Percentiles rank a stretch among this genome's conserved stretches.
Evolutionary conservation across 106 monocot genomes (phyloP).

Genomic region (Vanilla planifolia): DNA sequence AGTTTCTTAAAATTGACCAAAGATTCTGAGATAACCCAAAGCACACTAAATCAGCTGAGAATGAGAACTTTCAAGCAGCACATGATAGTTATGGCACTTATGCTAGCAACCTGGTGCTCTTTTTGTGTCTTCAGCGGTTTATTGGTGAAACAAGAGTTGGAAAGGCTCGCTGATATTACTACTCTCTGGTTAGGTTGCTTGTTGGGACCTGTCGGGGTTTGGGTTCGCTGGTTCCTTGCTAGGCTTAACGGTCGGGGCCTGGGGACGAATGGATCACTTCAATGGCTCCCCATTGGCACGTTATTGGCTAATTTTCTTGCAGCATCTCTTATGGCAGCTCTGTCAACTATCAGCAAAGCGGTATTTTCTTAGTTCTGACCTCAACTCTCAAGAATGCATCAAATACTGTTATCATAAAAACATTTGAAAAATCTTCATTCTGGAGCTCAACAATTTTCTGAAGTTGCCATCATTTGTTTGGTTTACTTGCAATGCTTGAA

Average conservation of each 20-base stretch:
- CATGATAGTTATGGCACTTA: slow-evolving; percentile 14
- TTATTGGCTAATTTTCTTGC: slow-evolving; percentile 74
- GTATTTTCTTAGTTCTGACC: slow-evolving; percentile 15
- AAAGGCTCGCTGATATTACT: slow-evolving; percentile 19
- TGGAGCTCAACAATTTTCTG: too few species aligned
- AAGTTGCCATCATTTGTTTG: too few species aligned
- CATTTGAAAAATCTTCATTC: too few species aligned
- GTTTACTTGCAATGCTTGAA: too few species aligned
- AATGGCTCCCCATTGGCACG: slow-evolving; percentile 87
- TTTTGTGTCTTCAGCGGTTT: slow-evolving; percentile 52
- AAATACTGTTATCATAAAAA: not conserved
- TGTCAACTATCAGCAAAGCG: slow-evolving; percentile 55
- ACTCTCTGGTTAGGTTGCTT: slow-evolving; percentile 77
- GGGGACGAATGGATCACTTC: slow-evolving; percentile 42
- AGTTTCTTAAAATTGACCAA: slow-evolving; percentile 10
- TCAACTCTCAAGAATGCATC: not conserved
- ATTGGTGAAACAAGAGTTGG: slow-evolving; percentile 22
- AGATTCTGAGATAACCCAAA: slow-evolving; percentile 2
- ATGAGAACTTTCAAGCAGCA: slow-evolving; percentile 31
- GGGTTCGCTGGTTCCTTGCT: slow-evolving; percentile 81
- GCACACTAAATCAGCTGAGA: slow-evolving; percentile 21
- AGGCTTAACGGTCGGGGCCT: slow-evolving; percentile 76
- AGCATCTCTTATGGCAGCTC: slow-evolving; percentile 65
- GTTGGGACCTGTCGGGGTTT: slow-evolving; percentile 72
- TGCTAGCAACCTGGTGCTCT: slow-evolving; percentile 22